phyloP scores from a whole-genome alignment of 2,329 filamentous ascomycete genomes.

The Lecanosticta acicola region DNA sequence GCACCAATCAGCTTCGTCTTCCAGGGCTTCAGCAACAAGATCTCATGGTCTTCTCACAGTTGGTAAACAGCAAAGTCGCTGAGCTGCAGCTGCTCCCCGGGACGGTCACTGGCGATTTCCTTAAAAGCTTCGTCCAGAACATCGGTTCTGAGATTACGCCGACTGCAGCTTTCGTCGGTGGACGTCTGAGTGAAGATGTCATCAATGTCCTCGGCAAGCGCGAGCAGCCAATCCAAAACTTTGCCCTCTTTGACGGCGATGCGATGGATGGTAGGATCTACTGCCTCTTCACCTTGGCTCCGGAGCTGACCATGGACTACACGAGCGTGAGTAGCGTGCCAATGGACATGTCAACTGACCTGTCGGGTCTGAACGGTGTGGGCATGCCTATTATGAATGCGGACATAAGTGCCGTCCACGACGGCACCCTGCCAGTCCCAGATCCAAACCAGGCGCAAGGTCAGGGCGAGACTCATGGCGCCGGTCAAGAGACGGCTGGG shows the following conservation, averaged over 20 bases:
- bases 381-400: neutral
- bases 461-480: neutral
- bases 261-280: slow-evolving; percentile 73
- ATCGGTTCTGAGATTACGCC: slow-evolving; percentile 78
- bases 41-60: slow-evolving; percentile 67
- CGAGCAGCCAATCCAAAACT: slow-evolving; percentile 94
- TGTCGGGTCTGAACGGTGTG: slow-evolving; percentile 8
- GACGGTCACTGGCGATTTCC: slow-evolving; percentile 52
- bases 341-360: slow-evolving; percentile 6
- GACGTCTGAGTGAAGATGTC: slow-evolving; percentile 87
- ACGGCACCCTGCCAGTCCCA: neutral
- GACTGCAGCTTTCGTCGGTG: slow-evolving; percentile 82
- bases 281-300: slow-evolving; percentile 48
- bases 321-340: slow-evolving; percentile 1
- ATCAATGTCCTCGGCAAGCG: slow-evolving; percentile 90
- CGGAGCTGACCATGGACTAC: slow-evolving; percentile 20
- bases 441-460: neutral
- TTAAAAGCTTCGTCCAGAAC: slow-evolving; percentile 82
- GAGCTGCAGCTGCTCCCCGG: slow-evolving; percentile 49
- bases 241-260: slow-evolving; percentile 85
- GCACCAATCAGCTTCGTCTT: slow-evolving; percentile 32
- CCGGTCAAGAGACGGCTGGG: neutral
- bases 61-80: slow-evolving; percentile 72
- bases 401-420: slow-evolving; percentile 1
- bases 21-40: slow-evolving; percentile 55